These are phyloP conservation scores for Effrenium voratum DNA, from an alignment of 73 alveolate genomes.

Conservation along the genomic window DNA sequence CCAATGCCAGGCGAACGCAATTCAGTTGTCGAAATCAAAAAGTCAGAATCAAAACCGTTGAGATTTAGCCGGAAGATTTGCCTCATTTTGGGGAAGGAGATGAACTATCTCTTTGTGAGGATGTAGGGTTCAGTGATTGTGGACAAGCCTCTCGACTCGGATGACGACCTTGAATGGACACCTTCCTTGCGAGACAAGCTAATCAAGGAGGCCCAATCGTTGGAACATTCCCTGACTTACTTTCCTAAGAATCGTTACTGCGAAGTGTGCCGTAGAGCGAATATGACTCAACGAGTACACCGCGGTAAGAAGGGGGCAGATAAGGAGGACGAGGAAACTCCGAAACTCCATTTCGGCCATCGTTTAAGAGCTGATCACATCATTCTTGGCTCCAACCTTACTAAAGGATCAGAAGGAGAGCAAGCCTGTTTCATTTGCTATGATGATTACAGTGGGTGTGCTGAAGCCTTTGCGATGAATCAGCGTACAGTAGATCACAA, in stretches of 20 bases:
- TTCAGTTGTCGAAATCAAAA: too few species aligned
- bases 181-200: neutral
- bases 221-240: neutral
- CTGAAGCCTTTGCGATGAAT: neutral
- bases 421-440: neutral
- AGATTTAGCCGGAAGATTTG: too few species aligned
- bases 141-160: neutral
- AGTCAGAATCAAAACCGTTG: too few species aligned
- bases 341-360: conserved; percentile 27
- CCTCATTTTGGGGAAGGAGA: neutral
- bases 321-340: neutral
- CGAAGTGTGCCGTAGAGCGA: neutral
- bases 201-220: neutral
- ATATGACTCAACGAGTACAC: neutral
- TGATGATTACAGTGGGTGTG: conserved; percentile 14
- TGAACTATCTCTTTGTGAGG: neutral
- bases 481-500: neutral
- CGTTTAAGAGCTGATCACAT: neutral
- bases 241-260: conserved; percentile 14
- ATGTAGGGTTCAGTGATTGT: neutral
- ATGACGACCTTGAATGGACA: neutral
- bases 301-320: neutral
- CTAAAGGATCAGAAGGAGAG: conserved; percentile 37
- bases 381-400: neutral
- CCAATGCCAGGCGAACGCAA: too few species aligned